Conservation (phyloP, 805 yeast species). For the Priceomyces fermenticarens region DNA sequence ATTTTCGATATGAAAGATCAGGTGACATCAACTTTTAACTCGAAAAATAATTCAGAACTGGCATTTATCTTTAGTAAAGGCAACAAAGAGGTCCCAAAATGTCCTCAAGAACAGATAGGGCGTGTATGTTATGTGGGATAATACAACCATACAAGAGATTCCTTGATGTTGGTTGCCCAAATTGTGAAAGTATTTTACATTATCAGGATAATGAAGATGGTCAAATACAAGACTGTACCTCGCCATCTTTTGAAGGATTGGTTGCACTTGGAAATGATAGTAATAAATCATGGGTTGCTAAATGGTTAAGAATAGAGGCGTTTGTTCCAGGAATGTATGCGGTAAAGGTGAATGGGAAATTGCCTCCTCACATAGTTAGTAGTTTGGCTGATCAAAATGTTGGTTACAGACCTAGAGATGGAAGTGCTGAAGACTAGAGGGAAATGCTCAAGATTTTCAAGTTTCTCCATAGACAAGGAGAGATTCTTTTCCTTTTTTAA, state of each 20-base stretch:
- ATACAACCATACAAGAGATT: conserved; percentile 76
- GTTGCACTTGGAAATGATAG: conserved; percentile 84
- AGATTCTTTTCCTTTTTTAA: background rate
- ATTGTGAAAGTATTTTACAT: conserved; percentile 87
- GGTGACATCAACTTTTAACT: no score
- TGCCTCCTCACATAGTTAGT: conserved; percentile 81
- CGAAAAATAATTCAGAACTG: no score
- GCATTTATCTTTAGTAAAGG: no score
- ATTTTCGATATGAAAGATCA: no score
- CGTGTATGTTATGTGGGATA: conserved; percentile 95
- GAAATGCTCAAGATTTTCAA: no score
- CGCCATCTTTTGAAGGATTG: conserved; percentile 93
- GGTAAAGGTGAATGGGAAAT: conserved; percentile 84
- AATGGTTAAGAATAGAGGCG: conserved; percentile 89
- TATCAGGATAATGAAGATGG: conserved; percentile 76
- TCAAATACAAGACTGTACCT: conserved; percentile 85
- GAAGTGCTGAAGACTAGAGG: conserved; percentile 65
- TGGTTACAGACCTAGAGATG: conserved; percentile 92
- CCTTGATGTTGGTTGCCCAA: conserved; percentile 88
- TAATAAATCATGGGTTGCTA: conserved; percentile 89
- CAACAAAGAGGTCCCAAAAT: conserved; percentile 13
- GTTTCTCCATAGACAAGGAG: background rate
- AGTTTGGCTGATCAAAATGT: conserved; percentile 73
- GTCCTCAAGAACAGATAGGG: conserved; percentile 75
- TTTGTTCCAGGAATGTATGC: conserved; percentile 91